These are phyloP conservation scores for Ophiosphaerella herpotricha DNA, from an alignment of 2,329 filamentous ascomycete genomes.

Conservation along the genomic window DNA sequence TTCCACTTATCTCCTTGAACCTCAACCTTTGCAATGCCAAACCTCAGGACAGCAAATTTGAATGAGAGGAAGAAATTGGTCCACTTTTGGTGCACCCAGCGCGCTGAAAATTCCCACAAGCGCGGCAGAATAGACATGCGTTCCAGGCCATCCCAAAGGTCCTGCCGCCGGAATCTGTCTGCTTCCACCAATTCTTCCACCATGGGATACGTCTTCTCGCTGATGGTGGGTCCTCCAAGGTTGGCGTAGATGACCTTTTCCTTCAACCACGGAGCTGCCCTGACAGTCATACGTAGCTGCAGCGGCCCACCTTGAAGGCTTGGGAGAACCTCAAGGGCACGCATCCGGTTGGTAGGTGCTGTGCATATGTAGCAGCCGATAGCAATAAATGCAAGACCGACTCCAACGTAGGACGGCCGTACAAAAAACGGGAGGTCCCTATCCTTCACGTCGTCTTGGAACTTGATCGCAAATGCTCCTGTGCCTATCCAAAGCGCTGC, in stretches of 20 bases:
- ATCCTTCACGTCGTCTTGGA: constrained; percentile 37
- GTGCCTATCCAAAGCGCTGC: constrained; percentile 31
- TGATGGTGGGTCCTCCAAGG: constrained; percentile 34
- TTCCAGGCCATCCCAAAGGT: constrained; percentile 31
- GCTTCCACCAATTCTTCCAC: constrained; percentile 37
- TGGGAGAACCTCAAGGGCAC: constrained; percentile 37
- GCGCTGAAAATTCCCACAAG: constrained; percentile 34
- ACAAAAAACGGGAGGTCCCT: constrained; percentile 38
- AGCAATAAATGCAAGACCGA: constrained; percentile 31
- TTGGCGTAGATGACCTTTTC: constrained; percentile 36
- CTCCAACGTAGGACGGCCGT: constrained; percentile 38
- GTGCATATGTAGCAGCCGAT: constrained; percentile 40
- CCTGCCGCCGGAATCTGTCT: constrained; percentile 32
- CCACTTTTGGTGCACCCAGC: constrained; percentile 43
- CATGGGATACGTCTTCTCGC: constrained; percentile 40
- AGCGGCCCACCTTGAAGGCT: constrained; percentile 32
- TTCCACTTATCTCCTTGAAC: constrained; percentile 42
- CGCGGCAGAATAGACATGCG: constrained; percentile 26
- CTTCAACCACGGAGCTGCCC: constrained; percentile 28
- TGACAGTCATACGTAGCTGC: constrained; percentile 37
- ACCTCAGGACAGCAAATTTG: constrained; percentile 41
- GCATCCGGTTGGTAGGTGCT: constrained; percentile 36
- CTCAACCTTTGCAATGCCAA: constrained; percentile 37
- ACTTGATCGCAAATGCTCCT: constrained; percentile 37
- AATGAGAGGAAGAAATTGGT: constrained; percentile 42